Percentiles rank a stretch among this genome's conserved stretches.
phyloP scores from a whole-genome alignment of 169 alveolate species.

The Plasmodium sp. region DNA sequence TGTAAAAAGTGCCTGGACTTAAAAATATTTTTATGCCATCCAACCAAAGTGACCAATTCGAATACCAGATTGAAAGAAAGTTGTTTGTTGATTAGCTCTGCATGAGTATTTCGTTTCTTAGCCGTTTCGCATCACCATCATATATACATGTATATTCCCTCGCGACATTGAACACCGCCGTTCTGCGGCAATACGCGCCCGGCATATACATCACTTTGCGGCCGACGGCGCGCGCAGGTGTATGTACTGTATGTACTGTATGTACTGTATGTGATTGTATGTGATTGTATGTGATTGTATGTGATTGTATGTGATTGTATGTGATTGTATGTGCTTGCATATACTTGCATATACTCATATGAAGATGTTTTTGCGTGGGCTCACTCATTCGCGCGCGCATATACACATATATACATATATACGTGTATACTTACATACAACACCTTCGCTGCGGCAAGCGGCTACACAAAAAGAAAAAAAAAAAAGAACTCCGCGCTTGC shows the following conservation, averaged over 20 bases:
- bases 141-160: background rate
- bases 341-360: background rate
- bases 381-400: background rate
- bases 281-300: too few relatives aligned
- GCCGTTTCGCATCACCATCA: background rate
- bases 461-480: background rate
- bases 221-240: background rate
- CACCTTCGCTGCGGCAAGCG: background rate
- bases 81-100: background rate
- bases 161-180: background rate
- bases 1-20: background rate
- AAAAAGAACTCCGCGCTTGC: background rate
- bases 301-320: too few relatives aligned
- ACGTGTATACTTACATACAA: background rate
- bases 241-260: background rate
- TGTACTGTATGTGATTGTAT: background rate
- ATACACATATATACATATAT: background rate
- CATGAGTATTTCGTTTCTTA: background rate
- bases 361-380: background rate
- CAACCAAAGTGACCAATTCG: background rate
- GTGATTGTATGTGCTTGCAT: background rate
- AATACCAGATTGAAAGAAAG: background rate
- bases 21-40: background rate
- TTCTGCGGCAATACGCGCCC: background rate
- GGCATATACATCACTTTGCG: background rate